A percentile compares a stretch with the other conserved stretches of the same genome.
phyloP scores from a whole-genome alignment of 495 filamentous ascomycete genomes.

The Penicillium malachiteum region DNA sequence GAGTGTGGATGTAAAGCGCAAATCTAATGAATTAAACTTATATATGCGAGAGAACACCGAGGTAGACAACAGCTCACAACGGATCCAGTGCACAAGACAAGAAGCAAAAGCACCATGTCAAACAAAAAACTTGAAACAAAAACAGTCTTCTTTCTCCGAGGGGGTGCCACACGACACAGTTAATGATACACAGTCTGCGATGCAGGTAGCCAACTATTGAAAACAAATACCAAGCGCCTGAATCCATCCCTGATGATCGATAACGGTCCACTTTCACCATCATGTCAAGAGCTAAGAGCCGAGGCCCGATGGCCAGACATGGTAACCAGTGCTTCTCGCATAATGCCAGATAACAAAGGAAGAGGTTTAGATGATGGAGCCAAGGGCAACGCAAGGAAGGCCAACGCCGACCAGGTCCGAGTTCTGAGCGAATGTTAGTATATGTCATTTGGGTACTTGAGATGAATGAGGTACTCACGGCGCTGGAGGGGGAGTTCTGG shows the following conservation, averaged over 20 bases:
- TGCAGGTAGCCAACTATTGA: conserved; percentile 26
- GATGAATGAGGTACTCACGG: conserved; percentile 26
- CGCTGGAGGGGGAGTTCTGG: conserved; percentile 39
- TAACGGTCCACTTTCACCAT: conserved; percentile 16
- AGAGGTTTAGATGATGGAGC: conserved; percentile 47
- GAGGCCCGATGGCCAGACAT: conserved; percentile 3
- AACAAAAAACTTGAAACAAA: conserved; percentile 21
- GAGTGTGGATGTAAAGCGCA: background rate
- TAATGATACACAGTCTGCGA: conserved; percentile 35
- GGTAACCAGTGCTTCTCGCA: conserved; percentile 20
- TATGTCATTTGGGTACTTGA: background rate
- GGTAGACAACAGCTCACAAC: conserved; percentile 21
- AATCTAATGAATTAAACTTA: conserved; percentile 35
- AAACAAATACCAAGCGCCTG: conserved; percentile 20
- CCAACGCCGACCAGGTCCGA: conserved; percentile 43
- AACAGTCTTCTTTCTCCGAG: conserved; percentile 40
- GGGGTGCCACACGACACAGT: conserved; percentile 36
- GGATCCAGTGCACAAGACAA: conserved; percentile 24
- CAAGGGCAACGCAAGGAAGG: conserved; percentile 52
- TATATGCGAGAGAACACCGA: conserved; percentile 20
- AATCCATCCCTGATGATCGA: conserved; percentile 23
- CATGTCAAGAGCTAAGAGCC: conserved; percentile 2
- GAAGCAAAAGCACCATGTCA: conserved; percentile 23
- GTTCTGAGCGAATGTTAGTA: conserved; percentile 16
- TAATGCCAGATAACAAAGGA: conserved; percentile 11